Evolutionary conservation across 1,284 basidiomycete species (phyloP).

Genomic region (Microbotryum silenes-acaulis): DNA sequence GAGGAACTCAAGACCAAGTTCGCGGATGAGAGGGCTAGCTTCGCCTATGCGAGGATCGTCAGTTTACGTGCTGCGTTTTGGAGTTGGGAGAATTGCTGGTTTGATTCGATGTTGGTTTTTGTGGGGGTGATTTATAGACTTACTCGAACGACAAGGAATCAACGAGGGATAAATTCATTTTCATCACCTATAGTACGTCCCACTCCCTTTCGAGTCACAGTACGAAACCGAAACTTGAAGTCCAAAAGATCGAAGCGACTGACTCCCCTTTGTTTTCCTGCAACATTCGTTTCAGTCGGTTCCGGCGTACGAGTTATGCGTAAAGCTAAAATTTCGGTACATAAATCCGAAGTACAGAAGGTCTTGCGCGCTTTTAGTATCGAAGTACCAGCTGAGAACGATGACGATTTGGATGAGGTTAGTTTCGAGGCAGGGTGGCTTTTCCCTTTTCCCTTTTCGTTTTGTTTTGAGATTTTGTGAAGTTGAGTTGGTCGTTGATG

Average conservation of each 20-base stretch:
- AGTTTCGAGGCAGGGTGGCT: background rate
- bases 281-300: background rate
- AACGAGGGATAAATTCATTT: constrained; percentile 29
- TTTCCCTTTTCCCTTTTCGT: too few species aligned
- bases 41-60: constrained; percentile 25
- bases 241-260: background rate
- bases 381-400: constrained; percentile 24
- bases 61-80: background rate
- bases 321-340: constrained; percentile 27
- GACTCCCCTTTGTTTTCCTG: too few species aligned
- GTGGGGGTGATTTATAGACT: constrained; percentile 4
- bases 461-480: too few species aligned
- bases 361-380: constrained; percentile 21
- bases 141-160: constrained; percentile 32
- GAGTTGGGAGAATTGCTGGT: too few species aligned
- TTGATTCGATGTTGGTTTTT: too few species aligned
- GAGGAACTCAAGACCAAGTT: constrained; percentile 24
- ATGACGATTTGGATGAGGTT: constrained; percentile 24
- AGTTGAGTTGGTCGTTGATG: too few species aligned
- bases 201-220: too few species aligned
- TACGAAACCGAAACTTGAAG: too few species aligned
- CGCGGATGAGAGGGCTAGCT: constrained; percentile 17
- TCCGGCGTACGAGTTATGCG: constrained; percentile 21
- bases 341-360: constrained; percentile 22
- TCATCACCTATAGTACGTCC: constrained; percentile 5